Base-by-base conservation (phyloP, 306 rosid genomes). In the Vigna radiata region DNA sequence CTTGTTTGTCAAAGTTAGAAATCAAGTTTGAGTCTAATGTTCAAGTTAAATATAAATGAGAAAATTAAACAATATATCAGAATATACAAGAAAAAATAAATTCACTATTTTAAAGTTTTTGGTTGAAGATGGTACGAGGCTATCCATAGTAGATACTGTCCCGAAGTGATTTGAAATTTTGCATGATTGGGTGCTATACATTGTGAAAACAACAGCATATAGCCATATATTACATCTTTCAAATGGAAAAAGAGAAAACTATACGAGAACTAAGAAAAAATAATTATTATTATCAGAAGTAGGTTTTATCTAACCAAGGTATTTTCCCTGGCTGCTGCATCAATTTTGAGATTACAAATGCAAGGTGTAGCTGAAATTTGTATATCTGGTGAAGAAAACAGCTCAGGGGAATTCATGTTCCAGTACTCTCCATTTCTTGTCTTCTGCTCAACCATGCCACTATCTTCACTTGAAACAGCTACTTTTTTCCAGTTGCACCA, bases 401-500 rank as follows among this genome's bases (percentile, higher is more conserved):
- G 75, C 6, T 73, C 82, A 64, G 72, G 55, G 6, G 91, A 83
- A 16, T 81, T 85, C 83, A 90, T 79, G 54, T 87, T 90, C 94
- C 91, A 89, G 67, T 86, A 90, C 76, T 84, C 90, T 70, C 87
- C 87, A 62, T 81, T 85, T 50, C 77, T 86, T 49, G 82, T 79
- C 82, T 83, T 81, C 14, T 59, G 16, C n/a, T 84, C 82, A 37
- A 59, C 76, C 18, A 65, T 81, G 37, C 74, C 79, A 21, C 79
- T 79, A 8, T 89, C 91, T 10, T 77, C 76, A 71, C 80, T 92
- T 29, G 92, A 85, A 63, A 90, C 76, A 1, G 88, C 74, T 15
- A 87, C 89, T 70, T 80, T 79, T 78, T 88, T 89, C 96, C 96
- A 93, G 18, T 86, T 86, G 77, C 89, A 83, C 96, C 96, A 93